Evolutionary conservation across 2,329 filamentous ascomycete species (phyloP), one percentile per base, ranked within the genome.

Genomic region (Alternaria sp.): DNA sequence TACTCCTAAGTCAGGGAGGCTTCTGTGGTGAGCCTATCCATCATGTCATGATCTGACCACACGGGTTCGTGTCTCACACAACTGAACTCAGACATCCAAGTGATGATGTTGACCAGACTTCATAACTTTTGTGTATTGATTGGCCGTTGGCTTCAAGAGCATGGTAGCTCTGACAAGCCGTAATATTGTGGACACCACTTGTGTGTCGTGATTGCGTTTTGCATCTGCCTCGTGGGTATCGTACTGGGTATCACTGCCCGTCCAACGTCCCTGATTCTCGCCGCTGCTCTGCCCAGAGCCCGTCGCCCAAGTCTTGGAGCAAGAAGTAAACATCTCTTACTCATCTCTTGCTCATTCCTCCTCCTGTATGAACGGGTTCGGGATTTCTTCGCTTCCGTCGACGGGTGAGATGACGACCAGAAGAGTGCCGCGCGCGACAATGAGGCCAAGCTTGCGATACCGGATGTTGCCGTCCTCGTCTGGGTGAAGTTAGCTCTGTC

Each of bases 331-430:
- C n/a, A n/a, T n/a, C n/a, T n/a, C n/a, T 25, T 30, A 8, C 8
- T 30, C 17, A 7, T 23, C 9, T 25, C 9, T 21, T 19, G 11
- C 26, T 74, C 74, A 75, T 51, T 76, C 74, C 51, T 93, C 90
- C 23, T 87, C 85, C 75, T 93, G 89, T 57, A 91, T 84, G 77
- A 98, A 99, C 0, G 96, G 96, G 80, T 99, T 99, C 73, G 91
- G 88, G 74, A 99, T 99, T 81, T 95, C 91, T 82, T 98, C 94
- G 82, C 93, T 97, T 59, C 96, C 96, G 77, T 98, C 94, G 56
- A 96, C 87, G 5, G 96, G 96, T 66, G 93, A 96, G 77, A 99
- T 93, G 66, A 97, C 87, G 43, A 97, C 95, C 59, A 99, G 89
- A 50, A 99, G 85, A 8, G 96, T 98, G 64, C 96, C 96, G 69